These are phyloP conservation scores for Helianthus annuus DNA, from an alignment of 129 eudicot species.

Conservation along the genomic window DNA sequence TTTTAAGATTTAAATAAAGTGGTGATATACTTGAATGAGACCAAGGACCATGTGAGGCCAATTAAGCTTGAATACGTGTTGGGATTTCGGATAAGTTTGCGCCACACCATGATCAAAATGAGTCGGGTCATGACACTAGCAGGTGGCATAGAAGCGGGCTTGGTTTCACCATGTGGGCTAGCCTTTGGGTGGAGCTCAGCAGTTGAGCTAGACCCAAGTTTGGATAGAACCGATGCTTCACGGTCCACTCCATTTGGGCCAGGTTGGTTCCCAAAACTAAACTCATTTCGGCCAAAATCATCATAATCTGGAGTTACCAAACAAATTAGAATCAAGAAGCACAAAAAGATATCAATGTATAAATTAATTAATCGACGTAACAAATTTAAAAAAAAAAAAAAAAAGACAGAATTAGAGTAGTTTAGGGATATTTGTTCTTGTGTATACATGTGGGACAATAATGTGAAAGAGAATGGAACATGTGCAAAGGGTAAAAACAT, in stretches of 20 bases:
- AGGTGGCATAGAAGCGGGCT: constrained; percentile 73
- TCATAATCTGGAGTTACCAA: constrained; percentile 54
- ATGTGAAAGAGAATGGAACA: constrained; percentile 31
- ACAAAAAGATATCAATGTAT: background rate
- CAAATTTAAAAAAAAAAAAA: background rate
- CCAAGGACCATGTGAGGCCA: constrained; percentile 91
- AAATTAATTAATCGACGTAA: background rate
- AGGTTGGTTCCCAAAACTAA: constrained; percentile 63
- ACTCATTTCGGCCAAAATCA: constrained; percentile 63
- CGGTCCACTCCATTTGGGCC: constrained; percentile 59
- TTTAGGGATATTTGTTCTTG: constrained; percentile 16
- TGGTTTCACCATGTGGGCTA: constrained; percentile 42
- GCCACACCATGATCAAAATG: constrained; percentile 89
- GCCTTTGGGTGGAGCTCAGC: constrained; percentile 72
- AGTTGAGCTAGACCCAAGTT: constrained; percentile 82
- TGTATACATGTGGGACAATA: constrained; percentile 21
- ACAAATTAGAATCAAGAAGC: background rate
- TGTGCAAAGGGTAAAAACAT: constrained; percentile 33
- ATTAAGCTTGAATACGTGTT: constrained; percentile 89
- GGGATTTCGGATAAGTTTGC: constrained; percentile 87
- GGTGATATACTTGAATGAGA: constrained; percentile 60
- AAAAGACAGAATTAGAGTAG: constrained; percentile 15
- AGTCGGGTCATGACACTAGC: constrained; percentile 92
- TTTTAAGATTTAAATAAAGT: background rate
- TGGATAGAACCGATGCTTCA: constrained; percentile 65